Base-by-base conservation (phyloP, 768 basidiomycete genomes). In the Cystobasidiopsis lactophilus region DNA sequence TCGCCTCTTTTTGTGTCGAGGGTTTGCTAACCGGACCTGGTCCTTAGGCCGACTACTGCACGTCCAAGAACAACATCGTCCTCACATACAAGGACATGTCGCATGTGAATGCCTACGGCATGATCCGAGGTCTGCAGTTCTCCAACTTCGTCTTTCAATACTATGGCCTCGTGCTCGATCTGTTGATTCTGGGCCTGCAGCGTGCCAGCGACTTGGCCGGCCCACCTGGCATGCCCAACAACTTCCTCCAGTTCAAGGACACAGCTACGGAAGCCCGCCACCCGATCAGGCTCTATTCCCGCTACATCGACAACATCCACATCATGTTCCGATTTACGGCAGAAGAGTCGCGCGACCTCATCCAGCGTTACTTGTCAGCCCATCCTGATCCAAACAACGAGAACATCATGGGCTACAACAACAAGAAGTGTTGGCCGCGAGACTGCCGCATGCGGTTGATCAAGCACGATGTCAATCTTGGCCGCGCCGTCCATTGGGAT, bases 151-250 rank as follows among this genome's bases (percentile, higher is more conserved):
- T 98, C 62, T 98, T 98, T 80, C 93, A 60, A 48, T 60, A 58
- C 59, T 60, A 96, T 63, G 91, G 91, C 46, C 75, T 95, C 27
- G 84, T 95, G 4, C 77, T 96, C 41, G 93, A 98, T 67, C 72
- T 98, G 38, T 75, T 98, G 53, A 84, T 98, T 61, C 77, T 98
- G 35, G 93, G 93, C 55, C 74, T 98, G n/a, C 85, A 95, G 63
- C 79, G 93, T 41, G 93, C 93, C 2, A 91, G 85, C 61, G 93
- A 96, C 70, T 91, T 96, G 85, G 93, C 93, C 3, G 93, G 93
- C 2, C 93, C 93, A 2, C 88, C 91, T 1, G 81, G 86, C 63
- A 77, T 85, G 75, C 93, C 91, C 19, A 98, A 96, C 68, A 93
- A 93, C 66, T 96, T 96, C 77, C 69, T 96, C 57, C 93, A 96